A percentile compares a stretch with the other conserved stretches of the same genome.
Evolutionary conservation across 2,329 filamentous ascomycete species (phyloP).

Genomic region (Nemania sp.): DNA sequence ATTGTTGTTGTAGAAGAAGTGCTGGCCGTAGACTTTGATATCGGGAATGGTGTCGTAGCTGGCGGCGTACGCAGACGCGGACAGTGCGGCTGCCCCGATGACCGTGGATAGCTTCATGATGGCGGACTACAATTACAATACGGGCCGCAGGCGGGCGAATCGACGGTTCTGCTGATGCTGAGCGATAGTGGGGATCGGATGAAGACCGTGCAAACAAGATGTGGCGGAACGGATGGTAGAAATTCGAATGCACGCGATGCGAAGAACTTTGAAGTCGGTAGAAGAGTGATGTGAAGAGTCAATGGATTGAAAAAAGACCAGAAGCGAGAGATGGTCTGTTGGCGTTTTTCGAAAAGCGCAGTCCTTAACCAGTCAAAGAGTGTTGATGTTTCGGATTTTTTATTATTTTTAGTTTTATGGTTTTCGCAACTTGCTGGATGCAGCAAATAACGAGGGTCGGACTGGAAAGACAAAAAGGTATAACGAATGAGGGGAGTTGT

Average conservation of each 20-base stretch:
- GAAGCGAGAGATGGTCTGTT: constrained; percentile 23
- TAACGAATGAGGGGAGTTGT: constrained; percentile 2
- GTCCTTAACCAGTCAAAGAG: constrained; percentile 16
- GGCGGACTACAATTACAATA: too few relatives aligned
- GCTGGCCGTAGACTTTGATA: constrained; percentile 39
- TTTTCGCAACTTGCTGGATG: too few relatives aligned
- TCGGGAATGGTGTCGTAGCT: constrained; percentile 38
- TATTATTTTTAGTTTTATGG: neutral
- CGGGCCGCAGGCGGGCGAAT: too few relatives aligned
- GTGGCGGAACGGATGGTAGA: too few relatives aligned
- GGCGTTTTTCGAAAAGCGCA: constrained; percentile 1
- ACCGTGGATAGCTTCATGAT: constrained; percentile 37
- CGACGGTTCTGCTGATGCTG: too few relatives aligned
- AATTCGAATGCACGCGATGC: too few relatives aligned
- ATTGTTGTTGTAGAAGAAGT: constrained; percentile 52
- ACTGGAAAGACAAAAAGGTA: neutral
- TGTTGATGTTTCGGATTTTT: neutral
- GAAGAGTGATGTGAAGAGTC: neutral
- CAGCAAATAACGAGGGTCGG: too few relatives aligned
- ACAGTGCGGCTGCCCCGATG: constrained; percentile 33
- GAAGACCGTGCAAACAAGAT: too few relatives aligned
- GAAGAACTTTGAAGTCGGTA: neutral
- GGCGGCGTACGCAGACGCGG: constrained; percentile 32
- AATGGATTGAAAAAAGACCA: constrained; percentile 4
- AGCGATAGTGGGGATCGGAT: neutral